Base-by-base conservation (phyloP, 257 asterid species). In the Gentiana macrophylla region DNA sequence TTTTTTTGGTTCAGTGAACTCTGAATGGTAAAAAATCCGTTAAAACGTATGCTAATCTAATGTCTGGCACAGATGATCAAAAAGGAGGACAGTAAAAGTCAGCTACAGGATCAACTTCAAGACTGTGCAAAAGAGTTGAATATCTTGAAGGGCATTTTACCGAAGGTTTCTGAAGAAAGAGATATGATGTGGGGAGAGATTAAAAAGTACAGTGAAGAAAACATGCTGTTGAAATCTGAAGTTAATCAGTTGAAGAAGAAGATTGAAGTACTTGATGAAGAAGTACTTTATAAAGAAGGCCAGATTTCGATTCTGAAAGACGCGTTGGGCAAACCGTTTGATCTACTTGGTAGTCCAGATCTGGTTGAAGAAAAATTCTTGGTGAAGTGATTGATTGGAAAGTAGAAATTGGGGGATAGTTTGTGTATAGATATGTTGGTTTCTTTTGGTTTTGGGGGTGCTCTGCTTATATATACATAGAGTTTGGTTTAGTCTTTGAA, bases 301-400 rank as follows among this genome's bases (percentile, higher is more conserved):
- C 96, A 93, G 65, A 93, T 93, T 78, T 61, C 94, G 60, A 88
- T 93, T 53, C 62, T 93, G 70, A 89, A 84, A 73, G 99, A 93
- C 64, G 71, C 84, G 37, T 9, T 89, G 12, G 78, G 77, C 66
- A 88, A 84, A 49, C 91, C 94, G 35, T 86, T 89, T 45, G 79
- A 84, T 61, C 89, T 92, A 66, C 90, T 89, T 15, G 24, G 24
- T n/a, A 80, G 88, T 73, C 85, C 89, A 9, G 94, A 86, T 64
- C 60, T 80, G 50, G 53, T 56, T 5, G 48, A 64, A 49, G 61
- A 77, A 15, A 15, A 15, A 53, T 67, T 85, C 75, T 66, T 77
- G 63, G 69, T 86, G 79, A 82, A 64, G 5, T 78, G 79, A 78
- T 41, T 1, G 62, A 59, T n/a, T 3, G 24, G 24, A 15, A 15